Conservation (phyloP, 768 basidiomycete genomes). For the Rossbeevera mucosa region DNA sequence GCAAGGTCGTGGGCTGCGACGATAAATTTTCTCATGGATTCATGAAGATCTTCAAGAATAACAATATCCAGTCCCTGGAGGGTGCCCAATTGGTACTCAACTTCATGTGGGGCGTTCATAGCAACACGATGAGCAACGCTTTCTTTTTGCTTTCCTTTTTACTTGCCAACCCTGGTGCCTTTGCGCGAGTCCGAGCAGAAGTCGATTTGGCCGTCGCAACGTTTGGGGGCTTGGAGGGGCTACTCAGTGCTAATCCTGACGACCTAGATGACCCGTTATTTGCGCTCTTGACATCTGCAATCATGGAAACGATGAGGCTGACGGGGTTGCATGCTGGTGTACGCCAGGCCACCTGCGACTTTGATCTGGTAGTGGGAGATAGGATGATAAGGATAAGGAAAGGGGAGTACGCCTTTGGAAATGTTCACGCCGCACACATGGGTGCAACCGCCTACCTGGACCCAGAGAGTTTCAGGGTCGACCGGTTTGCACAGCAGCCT, state of each 20-base stretch:
- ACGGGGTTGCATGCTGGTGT: slow-evolving; percentile 13
- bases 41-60: slow-evolving; percentile 15
- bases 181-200: slow-evolving; percentile 44
- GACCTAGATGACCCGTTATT: slow-evolving; percentile 18
- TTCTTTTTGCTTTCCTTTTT: slow-evolving; percentile 27
- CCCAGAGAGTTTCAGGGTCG: slow-evolving; percentile 12
- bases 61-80: slow-evolving; percentile 14
- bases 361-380: slow-evolving; percentile 11
- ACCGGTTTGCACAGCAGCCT: slow-evolving; percentile 17
- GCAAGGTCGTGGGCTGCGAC: slow-evolving; percentile 2
- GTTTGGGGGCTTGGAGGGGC: slow-evolving; percentile 9
- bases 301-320: slow-evolving; percentile 27
- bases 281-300: slow-evolving; percentile 19
- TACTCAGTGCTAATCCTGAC: slow-evolving; percentile 11
- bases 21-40: slow-evolving; percentile 10
- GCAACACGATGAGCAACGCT: slow-evolving; percentile 18
- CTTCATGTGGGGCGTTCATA: slow-evolving; percentile 22
- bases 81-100: slow-evolving; percentile 17
- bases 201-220: slow-evolving; percentile 32
- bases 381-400: slow-evolving; percentile 14
- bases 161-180: slow-evolving; percentile 39
- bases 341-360: slow-evolving; percentile 16
- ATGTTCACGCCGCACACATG: slow-evolving; percentile 19
- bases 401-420: slow-evolving; percentile 18
- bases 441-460: slow-evolving; percentile 10